Conservation (phyloP, 2,329 filamentous ascomycete genomes). For the Dactylellina sp. region DNA sequence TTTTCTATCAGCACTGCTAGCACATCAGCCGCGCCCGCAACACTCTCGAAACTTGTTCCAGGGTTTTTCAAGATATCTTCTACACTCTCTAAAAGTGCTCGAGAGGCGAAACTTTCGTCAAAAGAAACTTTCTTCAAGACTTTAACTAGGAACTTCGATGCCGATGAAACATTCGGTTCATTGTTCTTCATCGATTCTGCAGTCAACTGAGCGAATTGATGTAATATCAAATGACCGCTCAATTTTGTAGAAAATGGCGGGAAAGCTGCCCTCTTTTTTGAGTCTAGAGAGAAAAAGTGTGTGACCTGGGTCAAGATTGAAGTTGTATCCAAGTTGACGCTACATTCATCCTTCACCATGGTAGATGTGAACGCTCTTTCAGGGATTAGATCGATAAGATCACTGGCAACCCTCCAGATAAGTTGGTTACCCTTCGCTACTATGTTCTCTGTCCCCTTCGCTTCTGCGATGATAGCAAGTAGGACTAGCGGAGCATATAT, state of each 20-base stretch:
- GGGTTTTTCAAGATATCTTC: conserved; percentile 31
- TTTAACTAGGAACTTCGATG: conserved; percentile 59
- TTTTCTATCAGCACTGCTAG: conserved; percentile 60
- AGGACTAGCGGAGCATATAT: conserved; percentile 83
- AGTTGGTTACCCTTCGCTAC: conserved; percentile 64
- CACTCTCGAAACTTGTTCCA: conserved; percentile 57
- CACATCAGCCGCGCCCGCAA: conserved; percentile 57
- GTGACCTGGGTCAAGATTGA: conserved; percentile 35
- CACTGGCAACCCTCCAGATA: conserved; percentile 70
- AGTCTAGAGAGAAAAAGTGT: conserved; percentile 56
- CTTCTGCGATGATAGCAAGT: conserved; percentile 70
- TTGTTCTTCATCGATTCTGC: conserved; percentile 46
- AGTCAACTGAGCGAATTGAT: conserved; percentile 44
- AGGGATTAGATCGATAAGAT: conserved; percentile 69
- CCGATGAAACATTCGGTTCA: conserved; percentile 57
- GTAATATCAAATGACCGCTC: conserved; percentile 44
- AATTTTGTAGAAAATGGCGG: conserved; percentile 55
- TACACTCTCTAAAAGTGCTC: conserved; percentile 30
- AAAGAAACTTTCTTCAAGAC: conserved; percentile 59
- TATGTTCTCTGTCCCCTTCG: conserved; percentile 61
- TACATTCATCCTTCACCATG: conserved; percentile 54
- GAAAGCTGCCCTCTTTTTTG: conserved; percentile 44
- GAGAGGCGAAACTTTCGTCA: conserved; percentile 37
- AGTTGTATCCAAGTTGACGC: conserved; percentile 29
- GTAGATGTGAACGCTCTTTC: conserved; percentile 71